Evolutionary conservation across 352 stramenopile genomes (phyloP).

Genomic region (Poterioochromonas sp.): DNA sequence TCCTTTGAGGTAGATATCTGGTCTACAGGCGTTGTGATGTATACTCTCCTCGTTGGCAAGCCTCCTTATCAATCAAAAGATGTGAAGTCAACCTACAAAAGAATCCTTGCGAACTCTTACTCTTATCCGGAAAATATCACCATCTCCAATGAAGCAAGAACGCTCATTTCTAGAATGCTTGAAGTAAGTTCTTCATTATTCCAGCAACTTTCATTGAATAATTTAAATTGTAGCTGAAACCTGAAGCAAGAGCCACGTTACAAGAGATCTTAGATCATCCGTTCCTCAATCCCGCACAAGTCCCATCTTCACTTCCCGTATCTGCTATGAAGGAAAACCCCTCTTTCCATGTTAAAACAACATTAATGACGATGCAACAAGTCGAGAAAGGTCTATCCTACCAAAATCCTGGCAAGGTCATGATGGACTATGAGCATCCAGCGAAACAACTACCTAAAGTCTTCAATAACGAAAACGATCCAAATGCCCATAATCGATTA

Average conservation of each 20-base stretch:
- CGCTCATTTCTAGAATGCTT: constrained; percentile 60
- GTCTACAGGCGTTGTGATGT: constrained; percentile 94
- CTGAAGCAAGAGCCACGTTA: constrained; percentile 40
- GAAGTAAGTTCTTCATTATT: constrained; percentile 46
- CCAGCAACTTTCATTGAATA: neutral
- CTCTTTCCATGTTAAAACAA: neutral
- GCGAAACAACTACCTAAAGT: too few relatives aligned
- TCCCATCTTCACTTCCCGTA: neutral
- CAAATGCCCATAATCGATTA: neutral
- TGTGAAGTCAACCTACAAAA: constrained; percentile 93
- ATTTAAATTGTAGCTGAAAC: constrained; percentile 35
- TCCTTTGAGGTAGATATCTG: constrained; percentile 97
- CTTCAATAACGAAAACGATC: constrained; percentile 29
- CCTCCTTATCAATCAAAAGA: constrained; percentile 93
- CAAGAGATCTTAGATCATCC: constrained; percentile 14
- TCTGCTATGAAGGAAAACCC: neutral
- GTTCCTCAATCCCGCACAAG: constrained; percentile 25
- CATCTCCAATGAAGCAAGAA: constrained; percentile 64
- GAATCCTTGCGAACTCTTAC: constrained; percentile 91
- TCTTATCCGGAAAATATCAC: constrained; percentile 75
- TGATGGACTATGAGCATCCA: too few relatives aligned
- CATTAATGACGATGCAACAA: too few relatives aligned
- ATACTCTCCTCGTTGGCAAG: constrained; percentile 89
- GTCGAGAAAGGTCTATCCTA: too few relatives aligned
- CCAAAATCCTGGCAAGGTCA: too few relatives aligned